Evolutionary conservation across 1,284 basidiomycete genomes (phyloP), one percentile per base, ranked within the genome.

Genomic region (Austroboletus niveus): DNA sequence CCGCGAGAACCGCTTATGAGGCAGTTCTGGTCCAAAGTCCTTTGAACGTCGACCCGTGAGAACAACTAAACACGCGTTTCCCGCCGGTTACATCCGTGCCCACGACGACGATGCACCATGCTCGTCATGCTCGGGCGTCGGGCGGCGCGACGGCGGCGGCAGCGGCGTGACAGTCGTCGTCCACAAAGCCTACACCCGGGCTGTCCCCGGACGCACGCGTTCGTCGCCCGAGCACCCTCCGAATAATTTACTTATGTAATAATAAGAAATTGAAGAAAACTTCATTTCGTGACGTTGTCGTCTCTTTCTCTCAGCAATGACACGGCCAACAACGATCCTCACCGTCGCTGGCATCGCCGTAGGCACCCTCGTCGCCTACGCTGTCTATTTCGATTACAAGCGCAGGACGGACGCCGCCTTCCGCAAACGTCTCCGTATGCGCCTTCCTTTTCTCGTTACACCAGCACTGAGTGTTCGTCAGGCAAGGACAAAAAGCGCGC

Each of bases 311-410:
- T 34, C 38, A 43, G 36, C 30, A 59, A 80, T 78, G 77, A 65
- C 68, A 60, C 73, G 72, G 67, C 64, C 73, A 42, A 62, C 72
- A 55, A 74, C 69, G 53, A 61, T 75, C 52, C 66, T 82, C 69
- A 81, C 89, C 56, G 77, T 87, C 64, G 81, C 87, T 45, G 82
- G 85, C 49, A 75, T 87, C 63, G 82, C 89, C 32, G 72, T 84
- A 43, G 77, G 83, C 27, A 82, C 84, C 46, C 64, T 88, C 40
- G 71, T 89, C 47, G 89, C 84, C 17, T 97, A 96, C 69, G 90
- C 87, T 35, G 77, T 84, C 52, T 98, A 95, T 75, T 99, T 98
- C 68, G 96, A 99, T 80, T 89, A 97, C 78, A 91, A 84, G 75
- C 86, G 96, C 52, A 83, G 94, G 63, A 94, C 89, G 69, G 93